A percentile compares a stretch with the other conserved stretches of the same genome.
These are phyloP conservation scores for Fusarium pilosicola DNA, from an alignment of 2,329 filamentous ascomycete species.

Conservation along the genomic window DNA sequence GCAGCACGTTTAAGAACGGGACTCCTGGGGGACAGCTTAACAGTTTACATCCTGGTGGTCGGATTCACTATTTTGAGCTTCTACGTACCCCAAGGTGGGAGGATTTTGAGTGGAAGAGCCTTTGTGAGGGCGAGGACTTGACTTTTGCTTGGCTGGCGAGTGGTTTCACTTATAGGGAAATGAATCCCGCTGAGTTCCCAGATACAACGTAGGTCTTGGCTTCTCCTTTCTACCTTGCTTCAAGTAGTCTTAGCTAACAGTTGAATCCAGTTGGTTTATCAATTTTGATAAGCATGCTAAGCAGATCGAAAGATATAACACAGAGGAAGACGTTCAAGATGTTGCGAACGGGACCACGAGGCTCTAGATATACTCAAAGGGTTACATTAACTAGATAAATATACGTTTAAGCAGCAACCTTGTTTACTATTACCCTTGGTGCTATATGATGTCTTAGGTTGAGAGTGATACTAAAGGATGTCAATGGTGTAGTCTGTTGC, in stretches of 20 bases:
- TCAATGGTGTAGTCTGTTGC: no score
- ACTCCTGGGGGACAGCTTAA: neutral
- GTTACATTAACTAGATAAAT: neutral
- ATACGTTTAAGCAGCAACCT: no score
- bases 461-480: no score
- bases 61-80: neutral
- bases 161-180: neutral
- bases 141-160: neutral
- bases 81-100: neutral
- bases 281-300: neutral
- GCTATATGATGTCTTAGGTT: no score
- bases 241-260: neutral
- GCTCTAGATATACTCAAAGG: neutral
- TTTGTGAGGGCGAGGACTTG: neutral
- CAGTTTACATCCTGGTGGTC: neutral
- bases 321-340: neutral
- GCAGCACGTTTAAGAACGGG: neutral
- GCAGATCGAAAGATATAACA: neutral
- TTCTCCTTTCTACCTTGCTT: rapidly evolving
- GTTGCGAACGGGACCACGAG: neutral
- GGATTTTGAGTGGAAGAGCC: neutral
- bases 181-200: neutral
- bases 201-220: neutral
- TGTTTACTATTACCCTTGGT: no score
- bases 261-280: neutral